phyloP scores from a whole-genome alignment of 495 filamentous ascomycete genomes.

The Talaromyces ruber region DNA sequence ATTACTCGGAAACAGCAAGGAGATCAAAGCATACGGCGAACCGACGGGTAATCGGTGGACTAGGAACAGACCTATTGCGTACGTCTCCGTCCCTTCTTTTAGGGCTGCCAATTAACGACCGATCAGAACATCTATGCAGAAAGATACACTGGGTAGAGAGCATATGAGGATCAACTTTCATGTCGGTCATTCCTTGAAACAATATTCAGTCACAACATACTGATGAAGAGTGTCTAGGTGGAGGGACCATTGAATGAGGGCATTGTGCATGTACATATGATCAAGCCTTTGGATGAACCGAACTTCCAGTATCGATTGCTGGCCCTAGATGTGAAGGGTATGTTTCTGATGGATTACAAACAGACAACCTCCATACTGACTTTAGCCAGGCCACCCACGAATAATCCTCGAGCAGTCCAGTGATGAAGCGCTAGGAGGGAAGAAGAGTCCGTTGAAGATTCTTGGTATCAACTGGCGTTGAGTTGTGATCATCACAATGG shows the following conservation, averaged over 20 bases:
- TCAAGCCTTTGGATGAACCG: constrained; percentile 48
- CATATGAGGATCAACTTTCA: constrained; percentile 86
- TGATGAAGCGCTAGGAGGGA: constrained; percentile 19
- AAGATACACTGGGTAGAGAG: constrained; percentile 66
- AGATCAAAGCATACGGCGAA: constrained; percentile 81
- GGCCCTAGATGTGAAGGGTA: constrained; percentile 66
- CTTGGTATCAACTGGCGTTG: constrained; percentile 47
- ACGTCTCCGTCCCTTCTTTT: constrained; percentile 18
- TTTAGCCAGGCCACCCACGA: constrained; percentile 28
- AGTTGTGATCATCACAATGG: background rate
- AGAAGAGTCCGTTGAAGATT: constrained; percentile 30
- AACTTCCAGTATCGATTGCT: constrained; percentile 79
- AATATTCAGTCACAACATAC: background rate
- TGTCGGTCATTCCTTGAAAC: constrained; percentile 32
- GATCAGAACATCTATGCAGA: constrained; percentile 52
- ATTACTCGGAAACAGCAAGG: constrained; percentile 64
- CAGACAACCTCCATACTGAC: background rate
- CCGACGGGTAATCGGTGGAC: constrained; percentile 76
- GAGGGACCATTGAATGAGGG: constrained; percentile 73
- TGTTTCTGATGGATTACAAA: background rate
- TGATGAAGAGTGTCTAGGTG: constrained; percentile 43
- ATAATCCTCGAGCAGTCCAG: constrained; percentile 39
- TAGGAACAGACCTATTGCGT: constrained; percentile 77
- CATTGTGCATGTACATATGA: constrained; percentile 67
- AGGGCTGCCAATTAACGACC: background rate